Conservation (phyloP, 208 protist genomes). For the Acanthamoeba healyi region DNA sequence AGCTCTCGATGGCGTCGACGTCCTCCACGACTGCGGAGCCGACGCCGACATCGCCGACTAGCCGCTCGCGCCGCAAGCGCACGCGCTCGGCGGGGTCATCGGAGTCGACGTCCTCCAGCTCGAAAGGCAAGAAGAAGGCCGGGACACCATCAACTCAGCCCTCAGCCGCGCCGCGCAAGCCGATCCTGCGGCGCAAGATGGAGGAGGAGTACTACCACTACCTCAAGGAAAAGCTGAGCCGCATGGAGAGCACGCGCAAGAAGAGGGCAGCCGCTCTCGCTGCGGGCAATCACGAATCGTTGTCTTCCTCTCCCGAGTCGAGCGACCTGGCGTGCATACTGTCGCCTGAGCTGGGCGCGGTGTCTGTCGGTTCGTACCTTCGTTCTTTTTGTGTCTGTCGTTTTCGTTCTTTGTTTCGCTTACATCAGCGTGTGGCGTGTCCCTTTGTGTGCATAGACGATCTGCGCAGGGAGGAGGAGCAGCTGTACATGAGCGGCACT, state of each 20-base stretch:
- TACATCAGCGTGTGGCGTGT: background rate
- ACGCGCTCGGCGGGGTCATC: background rate
- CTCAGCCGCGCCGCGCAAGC: background rate
- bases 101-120: background rate
- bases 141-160: too few species aligned
- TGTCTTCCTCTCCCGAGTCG: background rate
- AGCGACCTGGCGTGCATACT: background rate
- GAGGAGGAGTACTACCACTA: constrained; percentile 40
- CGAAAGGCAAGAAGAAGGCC: background rate
- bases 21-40: background rate
- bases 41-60: too few species aligned
- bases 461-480: background rate
- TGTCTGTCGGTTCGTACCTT: background rate
- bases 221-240: constrained; percentile 25
- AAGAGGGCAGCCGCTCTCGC: background rate
- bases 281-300: background rate
- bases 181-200: constrained; percentile 31
- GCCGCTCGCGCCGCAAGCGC: too few species aligned
- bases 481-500: constrained; percentile 21
- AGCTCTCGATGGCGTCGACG: too few species aligned
- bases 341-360: background rate
- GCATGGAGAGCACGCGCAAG: constrained; percentile 18
- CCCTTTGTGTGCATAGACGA: background rate
- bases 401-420: background rate
- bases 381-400: background rate